Base-by-base conservation (phyloP, 176 grass and related monocot genomes). In the Eragrostis curvula region DNA sequence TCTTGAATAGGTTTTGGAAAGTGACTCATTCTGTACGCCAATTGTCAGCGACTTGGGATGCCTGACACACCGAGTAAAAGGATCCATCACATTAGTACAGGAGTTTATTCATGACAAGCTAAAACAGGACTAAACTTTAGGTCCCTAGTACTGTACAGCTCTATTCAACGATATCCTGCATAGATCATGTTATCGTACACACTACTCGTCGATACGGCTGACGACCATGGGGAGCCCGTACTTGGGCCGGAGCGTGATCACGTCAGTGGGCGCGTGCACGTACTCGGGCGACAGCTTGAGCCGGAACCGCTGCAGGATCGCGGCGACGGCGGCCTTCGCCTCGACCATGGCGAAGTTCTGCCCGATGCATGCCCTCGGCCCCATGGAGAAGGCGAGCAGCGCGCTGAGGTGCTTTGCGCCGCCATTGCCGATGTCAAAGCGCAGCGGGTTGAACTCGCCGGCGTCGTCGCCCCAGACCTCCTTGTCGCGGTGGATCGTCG, bases 331-430 rank as follows among this genome's bases (percentile, higher is more conserved):
- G 5, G 74, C 62, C 55, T 65, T 95, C 0, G 70, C 43, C 80
- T 95, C 81, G 9, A 89, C 3, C 87, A 92, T 85, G 0, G 93
- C 89, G 78, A 95, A 95, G 73, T 74, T 92, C 82, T 92, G 93
- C 16, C 87, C 87, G 20, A 92, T 81, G 89, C 93, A 95, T 7
- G 36, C 18, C 74, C 93, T 82, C 0, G 82, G 90, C 0, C 90
- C 93, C 15, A 61, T 44, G 3, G 89, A 89, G 73, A 95, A 95
- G 0, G 93, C 74, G 7, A 92, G 52, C 49, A 88, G 7, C 21
- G 85, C 83, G 41, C 58, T 84, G 11, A 79, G 70, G 48, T 81
- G 71, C 24, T 13, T n/a, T 25, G 80, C 50, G 32, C 73, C 79
- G 29, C 74, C 74, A 4, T 36, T 36, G 32, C 32, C 32, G 32